Percentiles rank a stretch among this genome's conserved stretches.
Evolutionary conservation across 2,329 filamentous ascomycete species (phyloP).

Genomic region (Fusarium annulatum): DNA sequence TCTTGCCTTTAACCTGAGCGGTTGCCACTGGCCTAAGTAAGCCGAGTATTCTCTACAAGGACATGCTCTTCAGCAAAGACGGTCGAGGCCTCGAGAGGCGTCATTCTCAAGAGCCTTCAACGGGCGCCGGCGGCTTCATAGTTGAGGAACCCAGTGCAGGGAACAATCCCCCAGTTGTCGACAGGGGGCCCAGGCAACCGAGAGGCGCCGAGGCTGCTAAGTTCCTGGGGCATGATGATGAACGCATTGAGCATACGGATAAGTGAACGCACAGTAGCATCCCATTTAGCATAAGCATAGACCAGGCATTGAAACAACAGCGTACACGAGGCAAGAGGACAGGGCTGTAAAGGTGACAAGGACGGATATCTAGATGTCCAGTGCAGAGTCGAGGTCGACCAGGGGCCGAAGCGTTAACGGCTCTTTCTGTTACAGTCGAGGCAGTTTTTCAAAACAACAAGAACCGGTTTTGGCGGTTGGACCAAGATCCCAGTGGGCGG

Average conservation of each 20-base stretch:
- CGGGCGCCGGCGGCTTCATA: slow-evolving; percentile 34
- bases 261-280: slow-evolving; percentile 15
- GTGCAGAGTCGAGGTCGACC: slow-evolving; percentile 12
- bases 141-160: slow-evolving; percentile 19
- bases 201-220: slow-evolving; percentile 35
- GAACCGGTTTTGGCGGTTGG: slow-evolving; percentile 34
- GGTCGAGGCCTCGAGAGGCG: slow-evolving; percentile 24
- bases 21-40: slow-evolving; percentile 17
- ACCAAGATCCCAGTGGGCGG: slow-evolving; percentile 18
- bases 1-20: not conserved
- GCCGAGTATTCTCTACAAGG: slow-evolving; percentile 4
- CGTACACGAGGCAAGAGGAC: slow-evolving; percentile 18
- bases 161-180: slow-evolving; percentile 6
- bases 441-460: slow-evolving; percentile 34
- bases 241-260: slow-evolving; percentile 13
- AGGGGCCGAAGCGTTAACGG: slow-evolving; percentile 32
- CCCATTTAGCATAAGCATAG: slow-evolving; percentile 30
- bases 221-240: slow-evolving; percentile 20
- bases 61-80: slow-evolving; percentile 25
- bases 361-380: slow-evolving; percentile 13
- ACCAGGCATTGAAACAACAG: slow-evolving; percentile 35
- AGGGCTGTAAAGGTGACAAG: slow-evolving; percentile 23
- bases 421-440: slow-evolving; percentile 31
- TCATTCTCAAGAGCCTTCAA: slow-evolving; percentile 16
- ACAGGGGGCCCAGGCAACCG: slow-evolving; percentile 24